Percentiles rank a stretch among this genome's conserved stretches.
These are phyloP conservation scores for Aspergillus mulundensis DNA, from an alignment of 495 filamentous ascomycete genomes.

Conservation along the genomic window DNA sequence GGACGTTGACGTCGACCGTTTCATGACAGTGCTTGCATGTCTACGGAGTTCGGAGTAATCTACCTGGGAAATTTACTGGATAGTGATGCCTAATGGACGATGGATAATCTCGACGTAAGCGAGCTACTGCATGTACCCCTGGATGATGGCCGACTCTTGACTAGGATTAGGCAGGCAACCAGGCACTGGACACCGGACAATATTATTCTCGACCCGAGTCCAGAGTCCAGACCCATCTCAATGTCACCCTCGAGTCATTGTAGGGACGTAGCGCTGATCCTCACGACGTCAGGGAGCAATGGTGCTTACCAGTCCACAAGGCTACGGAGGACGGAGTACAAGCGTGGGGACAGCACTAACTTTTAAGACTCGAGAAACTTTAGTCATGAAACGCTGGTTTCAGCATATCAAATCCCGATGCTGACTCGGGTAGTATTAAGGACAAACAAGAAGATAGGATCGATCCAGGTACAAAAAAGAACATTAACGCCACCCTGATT, in stretches of 20 bases:
- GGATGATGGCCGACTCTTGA: not conserved
- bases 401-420: not conserved
- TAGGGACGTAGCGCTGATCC: conserved; percentile 1
- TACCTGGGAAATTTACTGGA: not conserved
- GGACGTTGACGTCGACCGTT: not conserved
- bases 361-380: too few relatives aligned
- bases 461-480: conserved; percentile 1
- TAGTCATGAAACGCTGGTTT: too few relatives aligned
- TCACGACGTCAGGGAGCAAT: not conserved
- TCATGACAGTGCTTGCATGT: too few relatives aligned
- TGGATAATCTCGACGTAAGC: not conserved
- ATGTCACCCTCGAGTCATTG: not conserved
- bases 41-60: too few relatives aligned
- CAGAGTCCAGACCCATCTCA: not conserved
- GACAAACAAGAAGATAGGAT: conserved; percentile 1
- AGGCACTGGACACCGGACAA: too few relatives aligned
- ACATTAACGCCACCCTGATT: conserved; percentile 7
- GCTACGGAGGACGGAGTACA: not conserved
- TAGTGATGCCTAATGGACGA: not conserved
- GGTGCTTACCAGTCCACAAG: not conserved
- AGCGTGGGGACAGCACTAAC: not conserved
- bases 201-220: too few relatives aligned
- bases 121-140: not conserved
- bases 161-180: too few relatives aligned
- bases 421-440: conserved; percentile 1